Percentiles rank a stretch among this genome's conserved stretches.
phyloP scores from a whole-genome alignment of 768 basidiomycete species.

The Psilocybe azurescens region DNA sequence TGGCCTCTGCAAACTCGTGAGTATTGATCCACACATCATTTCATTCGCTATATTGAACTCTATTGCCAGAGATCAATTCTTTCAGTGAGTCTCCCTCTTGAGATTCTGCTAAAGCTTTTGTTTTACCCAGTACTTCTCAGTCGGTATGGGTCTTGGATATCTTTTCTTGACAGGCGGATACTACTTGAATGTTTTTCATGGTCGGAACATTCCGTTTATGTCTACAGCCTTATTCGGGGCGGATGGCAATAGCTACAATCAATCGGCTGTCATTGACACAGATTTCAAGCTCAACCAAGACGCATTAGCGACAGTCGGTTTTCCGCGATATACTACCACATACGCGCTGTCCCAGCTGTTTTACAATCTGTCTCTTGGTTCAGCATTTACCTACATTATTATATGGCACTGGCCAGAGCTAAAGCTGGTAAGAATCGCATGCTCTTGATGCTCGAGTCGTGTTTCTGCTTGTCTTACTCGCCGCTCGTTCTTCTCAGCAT shows the following conservation, averaged over 20 bases:
- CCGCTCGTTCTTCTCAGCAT: conserved; percentile 31
- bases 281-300: conserved; percentile 57
- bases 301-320: conserved; percentile 51
- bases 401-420: conserved; percentile 60
- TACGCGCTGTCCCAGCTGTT: conserved; percentile 53
- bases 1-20: conserved; percentile 61
- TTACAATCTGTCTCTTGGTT: conserved; percentile 55
- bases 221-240: conserved; percentile 57
- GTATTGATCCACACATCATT: conserved; percentile 19
- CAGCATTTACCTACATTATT: conserved; percentile 52
- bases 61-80: conserved; percentile 22
- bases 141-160: conserved; percentile 58
- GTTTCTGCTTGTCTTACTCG: neutral
- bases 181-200: conserved; percentile 48
- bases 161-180: conserved; percentile 56
- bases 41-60: neutral
- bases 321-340: conserved; percentile 53
- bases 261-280: conserved; percentile 53
- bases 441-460: neutral
- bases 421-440: conserved; percentile 33
- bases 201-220: conserved; percentile 32
- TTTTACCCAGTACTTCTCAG: conserved; percentile 22
- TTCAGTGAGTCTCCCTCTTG: conserved; percentile 14
- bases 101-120: neutral
- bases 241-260: conserved; percentile 59